phyloP scores from a whole-genome alignment of 768 basidiomycete genomes.

The Tricholoma matsutake region DNA sequence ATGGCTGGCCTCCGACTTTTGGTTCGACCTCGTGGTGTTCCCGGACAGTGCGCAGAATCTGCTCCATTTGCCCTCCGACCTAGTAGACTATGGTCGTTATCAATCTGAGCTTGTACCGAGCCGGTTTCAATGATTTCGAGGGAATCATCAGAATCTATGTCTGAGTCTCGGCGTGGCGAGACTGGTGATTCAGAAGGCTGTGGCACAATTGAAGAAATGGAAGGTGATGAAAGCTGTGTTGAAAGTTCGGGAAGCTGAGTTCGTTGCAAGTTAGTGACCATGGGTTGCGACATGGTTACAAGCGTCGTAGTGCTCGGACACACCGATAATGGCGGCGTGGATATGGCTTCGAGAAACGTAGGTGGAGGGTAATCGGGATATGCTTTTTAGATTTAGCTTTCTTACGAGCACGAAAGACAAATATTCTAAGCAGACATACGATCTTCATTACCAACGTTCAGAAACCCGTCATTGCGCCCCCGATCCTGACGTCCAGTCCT shows the following conservation, averaged over 20 bases:
- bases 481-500: conserved; percentile 25
- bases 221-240: conserved; percentile 2
- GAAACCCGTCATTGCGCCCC: conserved; percentile 16
- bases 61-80: conserved; percentile 37
- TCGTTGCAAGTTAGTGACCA: conserved; percentile 4
- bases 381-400: conserved; percentile 22
- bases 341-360: conserved; percentile 69
- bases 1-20: conserved; percentile 28
- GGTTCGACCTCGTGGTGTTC: conserved; percentile 25
- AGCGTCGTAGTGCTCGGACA: conserved; percentile 39
- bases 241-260: conserved; percentile 5
- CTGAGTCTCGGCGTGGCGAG: conserved; percentile 18
- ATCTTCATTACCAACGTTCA: conserved; percentile 15
- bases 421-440: conserved; percentile 15
- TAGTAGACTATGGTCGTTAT: conserved; percentile 37
- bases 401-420: neutral
- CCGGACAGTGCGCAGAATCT: conserved; percentile 29
- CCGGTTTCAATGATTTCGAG: conserved; percentile 53
- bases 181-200: neutral
- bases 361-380: conserved; percentile 72
- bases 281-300: conserved; percentile 21
- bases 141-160: conserved; percentile 48
- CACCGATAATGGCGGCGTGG: conserved; percentile 39
- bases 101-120: conserved; percentile 38
- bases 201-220: conserved; percentile 3